Evolutionary conservation across 1,284 basidiomycete species (phyloP), one percentile per base, ranked within the genome.

Genomic region (Grifola frondosa): DNA sequence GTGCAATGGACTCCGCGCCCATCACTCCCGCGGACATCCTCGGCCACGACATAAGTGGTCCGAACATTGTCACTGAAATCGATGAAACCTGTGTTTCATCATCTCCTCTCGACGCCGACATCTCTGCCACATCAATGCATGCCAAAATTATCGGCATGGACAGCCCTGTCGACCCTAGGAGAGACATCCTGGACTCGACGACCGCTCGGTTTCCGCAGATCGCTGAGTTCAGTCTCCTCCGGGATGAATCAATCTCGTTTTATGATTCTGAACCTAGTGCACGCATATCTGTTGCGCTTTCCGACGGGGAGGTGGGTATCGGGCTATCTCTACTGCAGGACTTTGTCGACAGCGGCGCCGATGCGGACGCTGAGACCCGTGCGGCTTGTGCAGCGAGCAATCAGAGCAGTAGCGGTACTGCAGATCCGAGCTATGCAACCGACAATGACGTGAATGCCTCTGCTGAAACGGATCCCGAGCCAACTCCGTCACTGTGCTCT

Each of bases 271-370:
- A 62, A 15, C 49, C 48, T 2, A 62, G 49, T 35, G 42, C 58
- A n/a, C 58, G 59, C 20, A 50, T 66, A 22, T 69, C 67, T 1
- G 39, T 58, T 6, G 64, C 55, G 3, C 46, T 68, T 33, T 75
- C 71, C 4, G 83, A 85, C 47, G 83, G 77, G 3, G 78, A 77
- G 41, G 67, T 75, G 2, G 84, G 80, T 0, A 88, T 88, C 37
- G 85, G 85, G 0, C 64, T 88, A 9, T 79, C 79, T 0, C 64
- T 88, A 35, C 64, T 88, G 39, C 77, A 81, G 49, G 73, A 74
- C 23, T 63, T 85, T 29, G 42, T 57, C 2, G 60, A 57, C 3
- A 59, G 53, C 1, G 60, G 52, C 6, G 69, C 59, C 2, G 68
- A 69, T 6, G 69, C 63, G 1, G 65, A 67, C 31, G 33, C n/a